Evolutionary conservation across 495 filamentous ascomycete genomes (phyloP).

Genomic region (Penicillium silybi): DNA sequence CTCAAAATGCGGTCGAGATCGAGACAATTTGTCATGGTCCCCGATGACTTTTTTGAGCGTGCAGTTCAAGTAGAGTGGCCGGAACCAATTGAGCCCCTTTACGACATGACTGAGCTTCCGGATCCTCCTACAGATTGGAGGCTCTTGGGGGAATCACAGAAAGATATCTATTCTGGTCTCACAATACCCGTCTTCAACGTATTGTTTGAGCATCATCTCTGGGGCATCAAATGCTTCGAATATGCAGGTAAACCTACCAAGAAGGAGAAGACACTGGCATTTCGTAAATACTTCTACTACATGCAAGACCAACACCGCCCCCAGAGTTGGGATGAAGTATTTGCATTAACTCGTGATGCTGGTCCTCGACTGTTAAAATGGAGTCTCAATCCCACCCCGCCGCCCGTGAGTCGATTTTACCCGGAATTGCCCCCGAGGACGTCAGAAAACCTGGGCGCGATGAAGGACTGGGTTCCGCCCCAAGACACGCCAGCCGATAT

Average conservation of each 20-base stretch:
- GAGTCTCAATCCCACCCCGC: slow-evolving; percentile 5
- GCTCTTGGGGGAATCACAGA: background rate
- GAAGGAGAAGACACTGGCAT: background rate
- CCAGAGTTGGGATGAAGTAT: slow-evolving; percentile 8
- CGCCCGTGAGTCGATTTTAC: slow-evolving; percentile 29
- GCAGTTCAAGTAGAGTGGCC: slow-evolving; percentile 4
- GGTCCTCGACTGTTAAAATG: slow-evolving; percentile 34
- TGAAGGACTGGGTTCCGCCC: slow-evolving; percentile 12
- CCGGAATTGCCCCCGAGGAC: background rate
- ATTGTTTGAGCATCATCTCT: slow-evolving; percentile 19
- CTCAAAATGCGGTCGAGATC: background rate
- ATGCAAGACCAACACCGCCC: slow-evolving; percentile 18
- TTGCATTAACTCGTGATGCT: slow-evolving; percentile 25
- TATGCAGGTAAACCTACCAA: background rate
- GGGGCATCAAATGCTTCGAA: slow-evolving; percentile 25
- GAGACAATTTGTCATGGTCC: background rate
- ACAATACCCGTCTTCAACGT: background rate
- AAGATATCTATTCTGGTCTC: background rate
- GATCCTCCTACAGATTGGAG: slow-evolving; percentile 23
- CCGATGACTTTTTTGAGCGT: background rate
- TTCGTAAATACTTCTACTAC: slow-evolving; percentile 32
- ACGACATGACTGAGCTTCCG: slow-evolving; percentile 13
- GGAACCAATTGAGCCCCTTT: background rate
- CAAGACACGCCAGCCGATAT: slow-evolving; percentile 5
- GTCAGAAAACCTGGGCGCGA: background rate